A percentile compares a stretch with the other conserved stretches of the same genome.
These are phyloP conservation scores for Aspergillus hancockii DNA, from an alignment of 495 filamentous ascomycete genomes.

Conservation along the genomic window DNA sequence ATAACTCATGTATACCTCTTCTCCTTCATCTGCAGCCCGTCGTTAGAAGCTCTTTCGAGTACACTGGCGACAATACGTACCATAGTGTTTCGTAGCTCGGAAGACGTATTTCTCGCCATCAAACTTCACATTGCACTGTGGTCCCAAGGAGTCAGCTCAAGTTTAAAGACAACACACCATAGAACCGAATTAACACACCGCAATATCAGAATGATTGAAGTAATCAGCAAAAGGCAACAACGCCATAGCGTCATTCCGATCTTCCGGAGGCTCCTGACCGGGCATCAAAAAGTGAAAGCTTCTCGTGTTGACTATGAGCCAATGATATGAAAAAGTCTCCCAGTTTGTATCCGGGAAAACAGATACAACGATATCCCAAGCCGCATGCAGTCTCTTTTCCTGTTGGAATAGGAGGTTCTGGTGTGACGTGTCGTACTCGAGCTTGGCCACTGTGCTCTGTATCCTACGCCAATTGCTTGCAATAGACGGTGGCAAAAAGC, in stretches of 20 bases:
- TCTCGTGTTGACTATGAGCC: conserved; percentile 82
- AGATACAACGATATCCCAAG: conserved; percentile 56
- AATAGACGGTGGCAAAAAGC: conserved; percentile 43
- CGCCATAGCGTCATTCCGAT: conserved; percentile 72
- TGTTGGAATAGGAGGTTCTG: conserved; percentile 63
- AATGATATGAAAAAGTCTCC: conserved; percentile 65
- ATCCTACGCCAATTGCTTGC: conserved; percentile 38
- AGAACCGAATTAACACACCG: conserved; percentile 29
- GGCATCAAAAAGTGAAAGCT: conserved; percentile 72
- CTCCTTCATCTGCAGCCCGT: conserved; percentile 46
- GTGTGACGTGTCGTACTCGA: conserved; percentile 37
- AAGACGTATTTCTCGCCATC: conserved; percentile 62
- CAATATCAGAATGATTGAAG: conserved; percentile 73
- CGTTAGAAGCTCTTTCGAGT: conserved; percentile 5
- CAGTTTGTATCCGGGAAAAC: conserved; percentile 55
- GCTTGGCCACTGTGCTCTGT: conserved; percentile 18
- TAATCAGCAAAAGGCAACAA: conserved; percentile 85
- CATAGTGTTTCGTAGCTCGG: conserved; percentile 53
- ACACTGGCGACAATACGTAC: conserved; percentile 27
- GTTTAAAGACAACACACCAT: background rate
- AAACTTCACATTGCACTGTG: conserved; percentile 63
- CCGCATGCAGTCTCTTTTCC: conserved; percentile 58
- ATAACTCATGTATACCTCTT: conserved; percentile 81
- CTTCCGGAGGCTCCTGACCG: conserved; percentile 48
- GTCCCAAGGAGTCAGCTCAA: conserved; percentile 4